Base-by-base conservation (phyloP, 2,329 filamentous ascomycete species). In the Alternaria ethzedia region DNA sequence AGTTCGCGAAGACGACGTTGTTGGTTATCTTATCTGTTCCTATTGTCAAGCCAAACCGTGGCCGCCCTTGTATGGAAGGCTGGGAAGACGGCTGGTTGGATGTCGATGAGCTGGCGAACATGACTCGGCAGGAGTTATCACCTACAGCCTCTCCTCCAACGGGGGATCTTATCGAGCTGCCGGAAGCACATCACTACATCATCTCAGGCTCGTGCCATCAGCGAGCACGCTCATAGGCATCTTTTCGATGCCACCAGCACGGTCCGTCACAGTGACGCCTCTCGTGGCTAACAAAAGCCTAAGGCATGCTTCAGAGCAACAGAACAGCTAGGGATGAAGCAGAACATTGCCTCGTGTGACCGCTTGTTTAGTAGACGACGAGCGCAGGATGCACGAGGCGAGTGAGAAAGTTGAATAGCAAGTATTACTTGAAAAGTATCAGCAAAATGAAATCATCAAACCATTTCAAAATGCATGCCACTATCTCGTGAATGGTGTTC, bases 211-310 rank as follows among this genome's bases (percentile, higher is more conserved):
- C 65, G 67, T 70, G 68, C 57, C 55, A 55, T 59, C 57, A 63
- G 36, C 23, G 36, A 61, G 46, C 36, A 51, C 25, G 20, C 36
- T 60, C 64, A 72, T 69, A 70, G 65, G 65, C 43, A 51, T 70
- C 49, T 52, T 36, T 55, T 23, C 25, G 49, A 36, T 58, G 41
- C 45, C 46, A 52, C 51, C 47, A 57, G 57, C 36, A 64, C 67
- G 66, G 63, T 45, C 57, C 68, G 70, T 69, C 72, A 50, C 56
- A 63, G 61, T 63, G 69, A 71, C 55, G 61, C 47, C 52, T 32
- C 54, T 67, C 63, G 59, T 73, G 71, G 55, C 68, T 63, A 68
- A 70, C 71, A 71, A 65, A 66, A 63, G 63, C 57, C 52, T 46
- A 55, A 57, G 54, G 63, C 54, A 59, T 46, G 57, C 52, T 55